Base-by-base conservation (phyloP, 2,329 filamentous ascomycete species). In the Diaporthe sp. region DNA sequence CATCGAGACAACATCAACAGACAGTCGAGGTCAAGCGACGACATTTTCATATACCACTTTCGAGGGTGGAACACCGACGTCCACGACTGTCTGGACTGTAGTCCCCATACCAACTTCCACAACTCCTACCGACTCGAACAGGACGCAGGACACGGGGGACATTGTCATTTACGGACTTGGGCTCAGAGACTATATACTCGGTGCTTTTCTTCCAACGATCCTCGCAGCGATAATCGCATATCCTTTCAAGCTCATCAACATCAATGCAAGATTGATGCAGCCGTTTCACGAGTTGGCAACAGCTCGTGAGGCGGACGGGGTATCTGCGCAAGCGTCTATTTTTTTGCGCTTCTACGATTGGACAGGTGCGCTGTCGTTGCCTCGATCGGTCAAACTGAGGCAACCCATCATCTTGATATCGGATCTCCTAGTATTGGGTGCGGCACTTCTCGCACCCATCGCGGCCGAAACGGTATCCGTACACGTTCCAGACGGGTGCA, bases 211-310 rank as follows among this genome's bases (percentile, higher is more conserved):
- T 3, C 76, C 76, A 37, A 76, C 70, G 5, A n/a, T 76, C 3
- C 44, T 77, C 1, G 51, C 76, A 39, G 75, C 74, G n/a, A 9
- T 77, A 17, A 22, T 77, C 2, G 53, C 75, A 15, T 72, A 71
- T 15, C 67, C 72, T 7, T 47, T 76, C 51, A 76, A 65, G 31
- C 60, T 77, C 34, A 77, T 77, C 28, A 70, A 71, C 25, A 53
- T 77, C 49, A 77, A 76, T 25, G 76, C 75, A 10, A 70, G 75
- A 37, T 57, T 76, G 25, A 72, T 74, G 63, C 75, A 77, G 55
- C 76, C 76, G 8, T 77, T 77, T 31, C 75, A 76, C 28, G 49
- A 53, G 12, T n/a, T 77, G 47, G 71, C 76, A 15, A 58, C 34
- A 13, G 60, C 67, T 34, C 42, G 47, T 5, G 17, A 25, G 17